phyloP scores from a whole-genome alignment of 768 basidiomycete genomes.

The Calvatia gigantea region DNA sequence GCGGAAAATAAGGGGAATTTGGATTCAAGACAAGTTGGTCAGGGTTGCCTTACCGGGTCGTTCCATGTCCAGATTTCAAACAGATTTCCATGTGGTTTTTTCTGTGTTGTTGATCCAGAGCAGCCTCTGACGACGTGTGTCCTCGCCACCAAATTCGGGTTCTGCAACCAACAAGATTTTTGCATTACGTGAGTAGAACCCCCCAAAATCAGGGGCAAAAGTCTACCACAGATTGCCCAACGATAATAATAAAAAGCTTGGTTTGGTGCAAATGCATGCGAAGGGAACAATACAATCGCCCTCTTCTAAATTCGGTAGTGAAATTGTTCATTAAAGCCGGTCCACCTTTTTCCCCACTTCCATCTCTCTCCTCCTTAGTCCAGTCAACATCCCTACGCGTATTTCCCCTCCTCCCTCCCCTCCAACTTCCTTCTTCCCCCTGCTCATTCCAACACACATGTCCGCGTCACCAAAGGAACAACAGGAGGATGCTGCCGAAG shows the following conservation, averaged over 20 bases:
- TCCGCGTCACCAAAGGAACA: constrained; percentile 54
- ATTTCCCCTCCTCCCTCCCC: constrained; percentile 24
- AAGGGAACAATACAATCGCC: constrained; percentile 64
- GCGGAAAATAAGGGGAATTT: constrained; percentile 23
- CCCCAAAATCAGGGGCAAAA: constrained; percentile 58
- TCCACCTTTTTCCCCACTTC: constrained; percentile 62
- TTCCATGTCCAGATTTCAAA: constrained; percentile 10
- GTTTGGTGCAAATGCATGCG: constrained; percentile 62
- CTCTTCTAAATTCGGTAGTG: constrained; percentile 69
- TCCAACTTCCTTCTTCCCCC: constrained; percentile 22
- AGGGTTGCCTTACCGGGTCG: constrained; percentile 12
- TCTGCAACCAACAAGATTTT: constrained; percentile 20
- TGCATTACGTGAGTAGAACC: constrained; percentile 59
- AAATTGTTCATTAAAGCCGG: constrained; percentile 78
- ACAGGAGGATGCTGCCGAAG: constrained; percentile 51
- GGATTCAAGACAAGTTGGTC: constrained; percentile 9
- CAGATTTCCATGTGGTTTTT: constrained; percentile 25
- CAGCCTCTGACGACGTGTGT: constrained; percentile 23
- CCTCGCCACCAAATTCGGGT: constrained; percentile 31
- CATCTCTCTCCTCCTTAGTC: constrained; percentile 41
- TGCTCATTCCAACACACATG: constrained; percentile 36
- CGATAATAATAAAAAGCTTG: constrained; percentile 57
- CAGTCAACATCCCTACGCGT: constrained; percentile 29
- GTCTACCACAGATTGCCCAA: constrained; percentile 43
- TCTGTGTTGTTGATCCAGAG: constrained; percentile 13